Percentiles rank a stretch among this genome's conserved stretches.
Conservation (phyloP, 495 filamentous ascomycete species). For the Penicillium steckii region DNA sequence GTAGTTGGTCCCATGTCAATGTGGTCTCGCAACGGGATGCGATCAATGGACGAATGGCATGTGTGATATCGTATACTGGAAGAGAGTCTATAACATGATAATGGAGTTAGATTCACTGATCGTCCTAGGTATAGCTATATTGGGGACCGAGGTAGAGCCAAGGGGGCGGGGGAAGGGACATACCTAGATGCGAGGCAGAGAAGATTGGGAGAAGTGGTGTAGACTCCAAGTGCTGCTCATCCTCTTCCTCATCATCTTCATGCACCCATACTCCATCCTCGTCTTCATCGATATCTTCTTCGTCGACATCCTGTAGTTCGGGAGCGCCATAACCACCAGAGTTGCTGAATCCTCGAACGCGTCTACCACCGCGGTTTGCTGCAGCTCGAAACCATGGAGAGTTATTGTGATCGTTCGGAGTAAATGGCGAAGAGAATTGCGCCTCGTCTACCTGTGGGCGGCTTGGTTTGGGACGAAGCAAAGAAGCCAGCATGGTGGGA, state of each 20-base stretch:
- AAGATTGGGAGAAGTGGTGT: constrained; percentile 77
- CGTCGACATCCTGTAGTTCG: constrained; percentile 40
- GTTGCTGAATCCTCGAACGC: constrained; percentile 4
- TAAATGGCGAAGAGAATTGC: constrained; percentile 48
- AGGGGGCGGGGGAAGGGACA: not conserved
- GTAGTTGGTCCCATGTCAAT: constrained; percentile 90
- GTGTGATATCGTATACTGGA: constrained; percentile 86
- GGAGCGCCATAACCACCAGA: constrained; percentile 15
- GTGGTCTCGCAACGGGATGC: constrained; percentile 84
- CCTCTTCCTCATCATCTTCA: constrained; percentile 49
- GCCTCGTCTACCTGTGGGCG: constrained; percentile 42
- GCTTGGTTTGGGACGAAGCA: constrained; percentile 45
- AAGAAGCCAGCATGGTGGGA: constrained; percentile 43
- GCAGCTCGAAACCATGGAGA: constrained; percentile 31
- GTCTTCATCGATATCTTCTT: constrained; percentile 29
- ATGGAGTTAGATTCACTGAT: not conserved
- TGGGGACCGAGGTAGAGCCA: not conserved
- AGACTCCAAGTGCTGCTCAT: constrained; percentile 57
- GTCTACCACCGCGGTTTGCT: constrained; percentile 10
- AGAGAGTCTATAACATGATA: constrained; percentile 54
- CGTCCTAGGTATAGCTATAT: not conserved
- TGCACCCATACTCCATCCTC: constrained; percentile 41
- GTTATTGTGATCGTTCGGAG: constrained; percentile 21
- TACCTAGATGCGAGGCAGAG: constrained; percentile 77
- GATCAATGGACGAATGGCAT: constrained; percentile 80